Conservation (phyloP, 2,329 filamentous ascomycete genomes). For the Colletotrichum caudatum region DNA sequence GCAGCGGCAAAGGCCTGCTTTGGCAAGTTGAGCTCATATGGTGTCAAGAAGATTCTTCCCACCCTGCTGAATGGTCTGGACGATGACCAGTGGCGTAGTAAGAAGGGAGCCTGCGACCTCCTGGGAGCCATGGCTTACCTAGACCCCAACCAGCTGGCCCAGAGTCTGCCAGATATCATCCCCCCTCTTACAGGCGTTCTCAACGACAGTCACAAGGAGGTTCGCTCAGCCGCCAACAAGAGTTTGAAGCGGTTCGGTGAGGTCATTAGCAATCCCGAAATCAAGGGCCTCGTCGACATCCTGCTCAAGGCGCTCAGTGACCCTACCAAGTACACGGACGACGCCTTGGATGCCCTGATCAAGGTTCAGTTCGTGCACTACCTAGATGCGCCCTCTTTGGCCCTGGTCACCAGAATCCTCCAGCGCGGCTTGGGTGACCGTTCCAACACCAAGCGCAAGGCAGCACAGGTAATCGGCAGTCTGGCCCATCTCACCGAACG, state of each 20-base stretch:
- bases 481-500: conserved; percentile 96
- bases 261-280: conserved; percentile 97
- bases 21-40: conserved; percentile 90
- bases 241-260: conserved; percentile 98
- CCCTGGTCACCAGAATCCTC: conserved; percentile 92
- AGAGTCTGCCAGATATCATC: conserved; percentile 95
- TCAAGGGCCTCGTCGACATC: conserved; percentile 91
- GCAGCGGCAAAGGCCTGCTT: conserved; percentile 96
- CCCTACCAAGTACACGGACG: conserved; percentile 96
- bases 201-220: conserved; percentile 98
- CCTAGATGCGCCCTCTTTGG: conserved; percentile 95
- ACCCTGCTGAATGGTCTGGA: conserved; percentile 92
- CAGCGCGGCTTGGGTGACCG: conserved; percentile 92
- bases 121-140: conserved; percentile 98
- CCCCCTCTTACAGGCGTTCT: conserved; percentile 93
- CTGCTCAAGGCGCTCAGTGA: conserved; percentile 97
- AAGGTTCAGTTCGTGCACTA: conserved; percentile 99
- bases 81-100: conserved; percentile 97
- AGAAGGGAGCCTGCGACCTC: conserved; percentile 96
- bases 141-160: conserved; percentile 92
- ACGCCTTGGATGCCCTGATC: conserved; percentile 92
- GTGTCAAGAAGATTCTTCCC: conserved; percentile 93
- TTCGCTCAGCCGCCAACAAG: conserved; percentile 89
- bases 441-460: conserved; percentile 95
- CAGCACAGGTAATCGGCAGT: conserved; percentile 97